Evolutionary conservation across 768 basidiomycete species (phyloP), one percentile per base, ranked within the genome.

Genomic region (Tulasnella calospora): DNA sequence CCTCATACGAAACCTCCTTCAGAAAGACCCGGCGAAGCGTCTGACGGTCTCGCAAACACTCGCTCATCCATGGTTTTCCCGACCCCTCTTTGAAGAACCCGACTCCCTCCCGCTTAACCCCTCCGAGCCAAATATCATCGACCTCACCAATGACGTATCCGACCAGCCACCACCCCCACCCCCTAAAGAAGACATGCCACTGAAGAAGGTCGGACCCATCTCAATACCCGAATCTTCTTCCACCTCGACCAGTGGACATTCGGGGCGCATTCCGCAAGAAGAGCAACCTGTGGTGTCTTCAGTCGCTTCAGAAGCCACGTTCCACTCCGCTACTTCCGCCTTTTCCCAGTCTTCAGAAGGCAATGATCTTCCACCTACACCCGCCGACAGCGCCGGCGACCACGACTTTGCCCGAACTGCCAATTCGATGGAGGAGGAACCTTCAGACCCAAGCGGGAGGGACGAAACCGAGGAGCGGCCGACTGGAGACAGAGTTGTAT

Each of bases 31-130:
- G 3, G 83, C 88, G 15, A 89, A 91, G 79, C 92, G 97, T 13
- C 85, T 91, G 41, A 89, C 90, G 15, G 95, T 98, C 81, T 89
- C 93, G 30, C 92, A 94, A 82, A 96, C 98, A 73, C 87, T 98
- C 38, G 86, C 88, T 0, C 95, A 96, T 82, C 84, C 92, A 0
- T 99, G 97, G 96, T 99, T 98, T 84, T 89, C 87, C 23, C 41
- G 71, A 40, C 61, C 72, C 13, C 38, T 38, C 38, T 30, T 79
- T 76, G 76, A 78, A 33, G 74, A 74, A 47, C 76, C 36, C 41
- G 77, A 67, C 51, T 23, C 79, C 35, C 17, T 72, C 19, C 67
- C 78, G 40, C 46, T 76, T 55, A 38, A 55, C 30, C 71, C 75
- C 71, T 41, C 79, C 67, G 70, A 41, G n/a, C 61, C 61, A 13